phyloP scores from a whole-genome alignment of 1,284 basidiomycete genomes.

The Heterobasidion parviporum region DNA sequence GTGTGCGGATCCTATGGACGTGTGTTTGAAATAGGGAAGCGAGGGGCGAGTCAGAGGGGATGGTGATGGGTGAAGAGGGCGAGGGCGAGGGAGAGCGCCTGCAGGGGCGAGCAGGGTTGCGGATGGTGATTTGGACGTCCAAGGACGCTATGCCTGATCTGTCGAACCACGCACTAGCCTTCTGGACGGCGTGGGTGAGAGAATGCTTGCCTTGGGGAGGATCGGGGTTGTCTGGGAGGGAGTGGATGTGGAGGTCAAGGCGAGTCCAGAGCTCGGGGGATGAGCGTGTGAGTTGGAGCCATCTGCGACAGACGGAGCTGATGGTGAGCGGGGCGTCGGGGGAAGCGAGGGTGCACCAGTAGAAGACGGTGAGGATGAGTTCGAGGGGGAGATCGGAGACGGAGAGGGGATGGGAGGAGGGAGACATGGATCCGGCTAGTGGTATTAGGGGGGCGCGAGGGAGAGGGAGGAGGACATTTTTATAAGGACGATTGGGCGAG shows the following conservation, averaged over 20 bases:
- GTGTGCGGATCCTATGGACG: neutral
- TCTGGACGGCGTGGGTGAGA: neutral
- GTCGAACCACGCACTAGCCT: neutral
- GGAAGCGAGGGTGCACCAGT: neutral
- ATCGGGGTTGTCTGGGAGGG: neutral
- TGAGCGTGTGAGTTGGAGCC: neutral
- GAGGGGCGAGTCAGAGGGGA: neutral
- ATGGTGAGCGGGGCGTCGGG: neutral
- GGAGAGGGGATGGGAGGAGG: neutral
- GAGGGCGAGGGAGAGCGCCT: neutral
- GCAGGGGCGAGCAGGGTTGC: neutral
- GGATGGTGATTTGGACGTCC: neutral
- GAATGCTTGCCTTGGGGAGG: neutral
- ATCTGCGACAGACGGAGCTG: neutral
- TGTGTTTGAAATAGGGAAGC: neutral
- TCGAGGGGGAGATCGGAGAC: neutral
- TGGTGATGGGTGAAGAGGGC: neutral
- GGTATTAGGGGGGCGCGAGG: neutral
- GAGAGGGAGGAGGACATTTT: neutral
- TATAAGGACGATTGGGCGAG: neutral
- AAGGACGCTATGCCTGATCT: neutral
- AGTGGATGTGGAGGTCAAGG: neutral
- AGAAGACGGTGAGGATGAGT: neutral
- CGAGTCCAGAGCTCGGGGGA: constrained; percentile 1
- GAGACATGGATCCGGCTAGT: neutral